These are phyloP conservation scores for Allomyces javanicus DNA, from an alignment of 192 early-diverging fungal species.

Conservation along the genomic window DNA sequence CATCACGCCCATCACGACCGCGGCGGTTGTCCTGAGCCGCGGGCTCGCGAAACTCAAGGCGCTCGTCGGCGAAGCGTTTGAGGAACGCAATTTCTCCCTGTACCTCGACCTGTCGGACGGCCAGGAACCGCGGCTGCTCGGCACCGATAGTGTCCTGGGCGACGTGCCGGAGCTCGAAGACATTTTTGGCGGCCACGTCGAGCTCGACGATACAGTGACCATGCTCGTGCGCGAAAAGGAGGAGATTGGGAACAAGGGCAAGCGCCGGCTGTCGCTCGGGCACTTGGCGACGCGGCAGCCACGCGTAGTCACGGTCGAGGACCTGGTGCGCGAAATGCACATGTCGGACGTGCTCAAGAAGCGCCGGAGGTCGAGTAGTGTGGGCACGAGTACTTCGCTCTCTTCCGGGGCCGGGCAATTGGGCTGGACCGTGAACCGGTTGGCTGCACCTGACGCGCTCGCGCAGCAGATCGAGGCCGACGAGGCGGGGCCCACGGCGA, in stretches of 20 bases:
- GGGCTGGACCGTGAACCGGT: background rate
- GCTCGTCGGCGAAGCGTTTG: background rate
- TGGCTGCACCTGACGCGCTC: background rate
- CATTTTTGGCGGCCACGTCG: background rate
- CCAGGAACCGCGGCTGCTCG: background rate
- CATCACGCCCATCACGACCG: background rate
- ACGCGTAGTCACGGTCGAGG: background rate
- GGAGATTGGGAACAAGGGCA: background rate
- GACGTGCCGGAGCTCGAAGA: background rate
- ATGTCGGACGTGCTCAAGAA: background rate
- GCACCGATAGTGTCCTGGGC: background rate
- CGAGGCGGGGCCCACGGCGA: background rate
- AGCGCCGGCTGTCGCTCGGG: background rate
- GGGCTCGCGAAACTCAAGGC: background rate
- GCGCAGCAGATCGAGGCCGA: background rate
- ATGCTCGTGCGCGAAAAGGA: background rate
- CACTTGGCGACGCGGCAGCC: background rate
- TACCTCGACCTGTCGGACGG: background rate
- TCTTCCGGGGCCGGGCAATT: background rate
- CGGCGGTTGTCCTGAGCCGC: background rate
- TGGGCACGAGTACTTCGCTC: background rate
- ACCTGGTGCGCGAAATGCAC: background rate
- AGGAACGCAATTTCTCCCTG: background rate
- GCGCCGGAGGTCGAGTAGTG: background rate
- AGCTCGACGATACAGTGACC: background rate